A percentile compares a stretch with the other conserved stretches of the same genome.
Evolutionary conservation across 192 early-diverging fungal genomes (phyloP).

Genomic region (Mortierella antarctica): DNA sequence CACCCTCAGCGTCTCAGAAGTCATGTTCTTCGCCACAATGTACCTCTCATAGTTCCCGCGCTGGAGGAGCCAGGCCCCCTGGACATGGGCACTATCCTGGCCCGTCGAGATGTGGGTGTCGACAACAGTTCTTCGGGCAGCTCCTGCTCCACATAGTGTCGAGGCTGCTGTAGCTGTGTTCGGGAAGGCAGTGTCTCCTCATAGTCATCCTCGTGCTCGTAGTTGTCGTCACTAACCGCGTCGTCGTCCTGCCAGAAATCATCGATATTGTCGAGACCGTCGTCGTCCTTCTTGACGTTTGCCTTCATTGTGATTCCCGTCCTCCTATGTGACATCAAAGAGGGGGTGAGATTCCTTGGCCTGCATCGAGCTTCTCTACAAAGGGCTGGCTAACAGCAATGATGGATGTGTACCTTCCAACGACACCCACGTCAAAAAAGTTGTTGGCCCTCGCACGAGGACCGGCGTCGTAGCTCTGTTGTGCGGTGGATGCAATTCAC

Average conservation of each 20-base stretch:
- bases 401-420: slow-evolving; percentile 23
- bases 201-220: slow-evolving; percentile 1
- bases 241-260: slow-evolving; percentile 44
- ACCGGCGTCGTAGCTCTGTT: slow-evolving; percentile 15
- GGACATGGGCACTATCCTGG: slow-evolving; percentile 11
- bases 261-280: slow-evolving; percentile 51
- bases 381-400: not conserved
- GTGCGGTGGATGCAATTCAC: slow-evolving; percentile 11
- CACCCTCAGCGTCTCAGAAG: not conserved
- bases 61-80: not conserved
- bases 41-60: slow-evolving; percentile 3
- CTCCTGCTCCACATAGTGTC: slow-evolving; percentile 24
- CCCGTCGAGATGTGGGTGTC: slow-evolving; percentile 31
- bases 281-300: slow-evolving; percentile 46
- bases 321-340: slow-evolving; percentile 5
- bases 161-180: not conserved
- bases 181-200: not conserved
- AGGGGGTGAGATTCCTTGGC: not conserved
- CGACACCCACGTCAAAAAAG: slow-evolving; percentile 38
- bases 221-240: not conserved
- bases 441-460: slow-evolving; percentile 1
- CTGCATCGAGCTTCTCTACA: not conserved
- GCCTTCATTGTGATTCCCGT: slow-evolving; percentile 50
- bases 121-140: slow-evolving; percentile 29
- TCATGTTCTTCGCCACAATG: not conserved